Conservation (phyloP, 2,329 filamentous ascomycete genomes). For the Colletotrichum cereale region DNA sequence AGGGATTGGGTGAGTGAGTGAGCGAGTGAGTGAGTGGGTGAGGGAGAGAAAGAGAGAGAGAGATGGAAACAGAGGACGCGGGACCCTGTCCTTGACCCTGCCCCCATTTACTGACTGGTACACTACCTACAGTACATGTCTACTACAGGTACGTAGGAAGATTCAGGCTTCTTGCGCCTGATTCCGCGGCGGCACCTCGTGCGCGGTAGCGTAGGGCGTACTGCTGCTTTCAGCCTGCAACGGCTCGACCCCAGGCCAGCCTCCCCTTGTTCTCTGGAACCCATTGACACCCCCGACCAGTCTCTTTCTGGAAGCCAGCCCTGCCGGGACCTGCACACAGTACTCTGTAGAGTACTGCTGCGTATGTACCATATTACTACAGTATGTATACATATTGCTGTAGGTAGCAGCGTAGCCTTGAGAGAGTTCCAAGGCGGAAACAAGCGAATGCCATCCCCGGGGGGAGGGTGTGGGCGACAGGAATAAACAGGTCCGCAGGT, state of each 20-base stretch:
- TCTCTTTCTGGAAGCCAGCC: constrained; percentile 30
- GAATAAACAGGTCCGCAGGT: neutral
- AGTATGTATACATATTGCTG: no score
- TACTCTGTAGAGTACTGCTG: neutral
- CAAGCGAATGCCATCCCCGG: neutral
- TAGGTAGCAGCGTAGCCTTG: constrained; percentile 8
- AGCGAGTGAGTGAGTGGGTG: no score
- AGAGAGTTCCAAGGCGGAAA: constrained; percentile 31
- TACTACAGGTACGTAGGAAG: no score
- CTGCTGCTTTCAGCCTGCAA: constrained; percentile 33
- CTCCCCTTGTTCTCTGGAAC: constrained; percentile 26
- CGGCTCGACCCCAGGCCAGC: constrained; percentile 28
- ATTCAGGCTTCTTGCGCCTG: constrained; percentile 23
- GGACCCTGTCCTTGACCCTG: constrained; percentile 12
- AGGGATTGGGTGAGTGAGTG: neutral
- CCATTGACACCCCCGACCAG: constrained; percentile 28
- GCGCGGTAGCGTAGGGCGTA: neutral
- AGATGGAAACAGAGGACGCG: neutral
- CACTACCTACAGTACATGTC: neutral
- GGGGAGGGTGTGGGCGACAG: neutral
- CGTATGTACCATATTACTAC: no score
- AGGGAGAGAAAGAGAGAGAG: no score
- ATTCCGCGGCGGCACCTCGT: constrained; percentile 12
- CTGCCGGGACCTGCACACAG: neutral
- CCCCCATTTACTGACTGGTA: neutral